Base-by-base conservation (phyloP, 2,329 filamentous ascomycete species). In the Penicillium frequentans region DNA sequence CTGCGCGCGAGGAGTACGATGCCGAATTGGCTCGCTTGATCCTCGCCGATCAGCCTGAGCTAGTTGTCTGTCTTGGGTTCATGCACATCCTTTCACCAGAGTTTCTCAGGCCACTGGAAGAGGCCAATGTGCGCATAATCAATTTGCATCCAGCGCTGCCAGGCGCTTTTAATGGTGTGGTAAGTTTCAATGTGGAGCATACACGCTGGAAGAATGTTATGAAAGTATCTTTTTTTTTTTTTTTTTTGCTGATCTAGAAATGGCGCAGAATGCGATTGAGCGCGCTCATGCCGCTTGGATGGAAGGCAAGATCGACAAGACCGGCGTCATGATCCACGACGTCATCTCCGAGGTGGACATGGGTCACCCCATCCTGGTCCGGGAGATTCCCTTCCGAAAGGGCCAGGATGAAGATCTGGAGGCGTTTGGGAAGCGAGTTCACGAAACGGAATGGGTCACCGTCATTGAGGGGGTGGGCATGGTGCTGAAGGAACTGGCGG, bases 241-340 rank as follows among this genome's bases (percentile, higher is more conserved):
- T 11, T 23, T 13, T 6, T 42, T 39, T 39, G 19, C 39, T 59
- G 8, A 54, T 57, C 7, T 50, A 2, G 8, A 19, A 21, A 21
- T 55, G 31, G 7, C n/a, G 9, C 55, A 77, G 62, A 76, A 83
- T 63, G 92, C 91, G 16, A 96, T 96, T 65, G 85, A 89, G 66
- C 82, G 90, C 24, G 91, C 92, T 3, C 91, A 86, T 75, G 81
- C 84, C 47, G 91, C 90, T 56, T 92, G 90, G 70, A 75, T 86
- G 70, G 83, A 82, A 61, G 83, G 91, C 10, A 84, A 87, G 66
- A 82, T 89, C 63, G 82, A 83, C 62, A 83, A 82, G 62, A 92
- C 85, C 0, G 92, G 93, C 0, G 87, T 96, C 53, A 96, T 96
- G 93, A 86, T 91, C 16, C 92, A 96, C 76, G 88, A 93, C 74